Conservation (phyloP, 2,329 filamentous ascomycete species). For the Xylaria sp. region DNA sequence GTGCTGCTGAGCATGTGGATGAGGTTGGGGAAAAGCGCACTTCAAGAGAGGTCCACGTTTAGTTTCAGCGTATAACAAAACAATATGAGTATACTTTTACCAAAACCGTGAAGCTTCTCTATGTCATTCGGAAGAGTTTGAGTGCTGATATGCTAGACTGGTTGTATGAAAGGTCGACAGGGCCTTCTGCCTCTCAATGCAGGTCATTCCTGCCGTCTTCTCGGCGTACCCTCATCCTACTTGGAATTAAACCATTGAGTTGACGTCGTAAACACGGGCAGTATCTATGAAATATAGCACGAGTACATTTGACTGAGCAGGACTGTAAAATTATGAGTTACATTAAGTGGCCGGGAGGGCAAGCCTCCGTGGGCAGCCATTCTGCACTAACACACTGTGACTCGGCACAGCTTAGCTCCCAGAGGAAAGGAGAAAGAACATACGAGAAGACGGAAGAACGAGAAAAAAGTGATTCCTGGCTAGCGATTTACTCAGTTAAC, state of each 20-base stretch:
- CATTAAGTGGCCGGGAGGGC: not conserved
- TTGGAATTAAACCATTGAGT: not conserved
- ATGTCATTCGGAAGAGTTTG: not conserved
- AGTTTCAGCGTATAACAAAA: not conserved
- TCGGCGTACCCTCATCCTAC: not conserved
- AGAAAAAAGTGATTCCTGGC: not conserved
- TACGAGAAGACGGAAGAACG: not conserved
- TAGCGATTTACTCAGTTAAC: constrained; percentile 1
- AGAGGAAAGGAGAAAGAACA: not conserved
- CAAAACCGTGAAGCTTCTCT: not conserved
- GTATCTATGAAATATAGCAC: no score
- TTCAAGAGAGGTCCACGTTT: constrained; percentile 15
- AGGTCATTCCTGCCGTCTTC: no score
- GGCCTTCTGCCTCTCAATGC: not conserved
- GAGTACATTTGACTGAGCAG: no score
- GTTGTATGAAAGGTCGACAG: not conserved
- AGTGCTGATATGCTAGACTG: not conserved
- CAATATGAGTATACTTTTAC: not conserved
- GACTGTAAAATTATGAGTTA: no score
- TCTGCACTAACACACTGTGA: not conserved
- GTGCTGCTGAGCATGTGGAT: constrained; percentile 53
- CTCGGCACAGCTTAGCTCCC: no score
- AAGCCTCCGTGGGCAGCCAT: not conserved
- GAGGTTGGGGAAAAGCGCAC: constrained; percentile 18
- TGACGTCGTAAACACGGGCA: no score